These are phyloP conservation scores for Pseudogymnoascus sp. DNA, from an alignment of 2,329 filamentous ascomycete species.

Conservation along the genomic window DNA sequence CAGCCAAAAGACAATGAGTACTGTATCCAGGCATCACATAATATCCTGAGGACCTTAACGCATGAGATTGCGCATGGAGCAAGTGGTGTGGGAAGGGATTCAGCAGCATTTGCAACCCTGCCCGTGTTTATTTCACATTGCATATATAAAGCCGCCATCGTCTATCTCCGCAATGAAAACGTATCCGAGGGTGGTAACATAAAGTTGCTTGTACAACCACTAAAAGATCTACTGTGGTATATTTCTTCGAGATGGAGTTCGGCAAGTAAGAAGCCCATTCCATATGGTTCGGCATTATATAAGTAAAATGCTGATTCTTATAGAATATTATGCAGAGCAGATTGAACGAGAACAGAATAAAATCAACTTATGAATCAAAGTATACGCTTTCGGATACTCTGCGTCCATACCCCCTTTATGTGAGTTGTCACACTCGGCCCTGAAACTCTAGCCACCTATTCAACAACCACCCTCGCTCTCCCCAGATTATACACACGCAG, in stretches of 20 bases:
- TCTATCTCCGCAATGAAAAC: not conserved
- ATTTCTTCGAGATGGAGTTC: not conserved
- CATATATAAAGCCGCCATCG: not conserved
- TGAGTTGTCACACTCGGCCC: not conserved
- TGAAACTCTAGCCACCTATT: not conserved
- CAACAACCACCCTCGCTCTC: not conserved
- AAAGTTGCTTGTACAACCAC: not conserved
- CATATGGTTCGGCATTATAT: not conserved
- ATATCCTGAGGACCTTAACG: not conserved
- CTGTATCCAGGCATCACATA: not conserved
- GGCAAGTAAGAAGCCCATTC: not conserved
- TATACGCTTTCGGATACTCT: not conserved
- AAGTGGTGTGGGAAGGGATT: not conserved
- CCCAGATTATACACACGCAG: not conserved
- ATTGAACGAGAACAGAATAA: not conserved
- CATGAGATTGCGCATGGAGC: not conserved
- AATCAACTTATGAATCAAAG: not conserved
- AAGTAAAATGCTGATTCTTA: not conserved
- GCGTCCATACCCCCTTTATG: not conserved
- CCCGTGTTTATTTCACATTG: not conserved
- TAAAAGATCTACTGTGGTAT: not conserved
- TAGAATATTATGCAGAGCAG: not conserved
- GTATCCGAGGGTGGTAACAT: not conserved
- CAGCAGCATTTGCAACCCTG: not conserved
- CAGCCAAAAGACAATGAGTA: not conserved